phyloP scores from a whole-genome alignment of 345 rosid species.

The Eucalyptus decipiens region DNA sequence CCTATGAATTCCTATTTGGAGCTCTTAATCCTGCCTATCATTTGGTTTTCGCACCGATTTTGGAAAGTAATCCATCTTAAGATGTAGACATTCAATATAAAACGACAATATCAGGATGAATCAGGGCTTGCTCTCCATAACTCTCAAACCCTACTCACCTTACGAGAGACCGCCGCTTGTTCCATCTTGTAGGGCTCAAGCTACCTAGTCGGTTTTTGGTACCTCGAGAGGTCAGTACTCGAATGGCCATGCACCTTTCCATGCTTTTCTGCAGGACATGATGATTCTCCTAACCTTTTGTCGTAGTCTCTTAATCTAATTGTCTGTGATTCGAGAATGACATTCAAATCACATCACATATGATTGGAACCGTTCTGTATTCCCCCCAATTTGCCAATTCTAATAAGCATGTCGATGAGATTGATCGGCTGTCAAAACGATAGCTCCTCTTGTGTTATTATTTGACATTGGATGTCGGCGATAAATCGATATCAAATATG shows the following conservation, averaged over 20 bases:
- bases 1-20: neutral
- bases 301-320: neutral
- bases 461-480: neutral
- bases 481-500: neutral
- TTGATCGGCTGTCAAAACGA: neutral
- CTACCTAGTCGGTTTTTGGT: neutral
- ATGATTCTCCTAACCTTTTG: neutral
- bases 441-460: neutral
- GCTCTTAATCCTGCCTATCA: neutral
- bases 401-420: neutral
- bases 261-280: neutral
- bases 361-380: neutral
- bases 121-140: neutral
- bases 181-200: neutral
- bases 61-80: neutral
- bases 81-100: neutral
- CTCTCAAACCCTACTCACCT: neutral
- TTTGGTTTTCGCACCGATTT: neutral
- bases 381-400: neutral
- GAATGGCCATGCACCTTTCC: neutral
- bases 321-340: neutral
- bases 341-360: neutral
- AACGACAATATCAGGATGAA: neutral
- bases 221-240: neutral
- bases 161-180: neutral